A percentile compares a stretch with the other conserved stretches of the same genome.
phyloP scores from a whole-genome alignment of 2,329 filamentous ascomycete genomes.

The Parafenestella ontariensis region DNA sequence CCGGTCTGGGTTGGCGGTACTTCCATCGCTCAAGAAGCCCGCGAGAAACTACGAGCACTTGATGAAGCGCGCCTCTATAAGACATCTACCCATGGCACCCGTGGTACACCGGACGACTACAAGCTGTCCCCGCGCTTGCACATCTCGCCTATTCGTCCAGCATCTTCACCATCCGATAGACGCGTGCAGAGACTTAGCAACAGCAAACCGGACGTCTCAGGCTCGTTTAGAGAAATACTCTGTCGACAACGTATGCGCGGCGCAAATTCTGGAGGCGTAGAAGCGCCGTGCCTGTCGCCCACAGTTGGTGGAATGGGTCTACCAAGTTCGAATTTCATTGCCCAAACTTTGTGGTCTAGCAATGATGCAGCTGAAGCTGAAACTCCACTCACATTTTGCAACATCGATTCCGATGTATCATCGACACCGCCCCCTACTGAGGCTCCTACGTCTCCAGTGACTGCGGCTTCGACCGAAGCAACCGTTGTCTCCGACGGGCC shows the following conservation, averaged over 20 bases:
- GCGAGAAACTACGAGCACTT: slow-evolving; percentile 28
- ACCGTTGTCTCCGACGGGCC: slow-evolving; percentile 3
- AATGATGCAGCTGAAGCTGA: neutral
- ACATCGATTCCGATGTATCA: slow-evolving; percentile 20
- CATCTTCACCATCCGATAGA: neutral
- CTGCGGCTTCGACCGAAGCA: slow-evolving; percentile 5
- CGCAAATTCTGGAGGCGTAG: neutral
- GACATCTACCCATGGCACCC: neutral
- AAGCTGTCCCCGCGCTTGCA: neutral
- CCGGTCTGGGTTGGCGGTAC: slow-evolving; percentile 31
- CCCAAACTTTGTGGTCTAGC: neutral
- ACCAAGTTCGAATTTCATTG: slow-evolving; percentile 1
- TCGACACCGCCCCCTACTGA: slow-evolving; percentile 21
- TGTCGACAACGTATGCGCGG: neutral
- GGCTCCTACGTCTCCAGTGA: slow-evolving; percentile 23
- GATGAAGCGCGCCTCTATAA: slow-evolving; percentile 31
- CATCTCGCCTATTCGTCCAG: neutral
- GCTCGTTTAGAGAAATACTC: neutral
- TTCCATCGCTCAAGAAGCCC: slow-evolving; percentile 28
- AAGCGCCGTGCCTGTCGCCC: neutral
- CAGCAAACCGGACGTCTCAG: neutral
- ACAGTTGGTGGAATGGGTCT: slow-evolving; percentile 8
- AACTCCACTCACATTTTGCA: slow-evolving; percentile 27
- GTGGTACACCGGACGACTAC: neutral
- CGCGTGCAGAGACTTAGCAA: too few species aligned